Conservation (phyloP, 129 eudicot genomes). For the Escallonia herrerae region DNA sequence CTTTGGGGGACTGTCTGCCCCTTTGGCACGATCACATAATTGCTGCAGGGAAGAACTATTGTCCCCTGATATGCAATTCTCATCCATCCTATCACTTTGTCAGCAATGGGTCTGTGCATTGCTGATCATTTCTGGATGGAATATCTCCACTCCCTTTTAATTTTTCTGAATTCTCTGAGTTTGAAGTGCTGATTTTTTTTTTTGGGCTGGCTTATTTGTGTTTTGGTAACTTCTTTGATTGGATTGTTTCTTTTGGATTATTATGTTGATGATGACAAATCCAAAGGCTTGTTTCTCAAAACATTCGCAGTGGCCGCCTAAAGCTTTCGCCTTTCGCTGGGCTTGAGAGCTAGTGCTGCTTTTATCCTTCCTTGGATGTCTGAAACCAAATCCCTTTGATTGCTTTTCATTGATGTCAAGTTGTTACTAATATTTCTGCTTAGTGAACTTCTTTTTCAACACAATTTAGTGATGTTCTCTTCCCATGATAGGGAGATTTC, state of each 20-base stretch:
- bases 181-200: too few species aligned
- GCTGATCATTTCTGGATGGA: background rate
- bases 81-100: background rate
- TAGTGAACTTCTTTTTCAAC: too few species aligned
- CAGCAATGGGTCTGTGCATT: background rate
- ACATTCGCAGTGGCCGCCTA: too few species aligned
- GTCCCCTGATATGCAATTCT: background rate
- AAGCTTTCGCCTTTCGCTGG: constrained; percentile 60
- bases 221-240: too few species aligned
- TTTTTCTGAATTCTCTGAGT: background rate
- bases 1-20: background rate
- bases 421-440: too few species aligned
- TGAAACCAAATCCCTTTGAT: constrained; percentile 9
- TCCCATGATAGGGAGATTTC: too few species aligned
- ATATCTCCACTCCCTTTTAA: background rate
- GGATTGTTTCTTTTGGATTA: too few species aligned
- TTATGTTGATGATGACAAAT: background rate
- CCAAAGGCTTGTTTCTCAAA: background rate
- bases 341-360: constrained; percentile 58
- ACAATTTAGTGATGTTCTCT: too few species aligned
- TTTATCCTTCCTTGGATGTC: constrained; percentile 61
- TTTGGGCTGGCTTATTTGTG: too few species aligned
- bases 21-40: background rate
- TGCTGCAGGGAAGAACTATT: background rate
- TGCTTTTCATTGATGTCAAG: too few species aligned